Evolutionary conservation across 768 basidiomycete species (phyloP), one percentile per base, ranked within the genome.

Genomic region (Termitomyces sp.): DNA sequence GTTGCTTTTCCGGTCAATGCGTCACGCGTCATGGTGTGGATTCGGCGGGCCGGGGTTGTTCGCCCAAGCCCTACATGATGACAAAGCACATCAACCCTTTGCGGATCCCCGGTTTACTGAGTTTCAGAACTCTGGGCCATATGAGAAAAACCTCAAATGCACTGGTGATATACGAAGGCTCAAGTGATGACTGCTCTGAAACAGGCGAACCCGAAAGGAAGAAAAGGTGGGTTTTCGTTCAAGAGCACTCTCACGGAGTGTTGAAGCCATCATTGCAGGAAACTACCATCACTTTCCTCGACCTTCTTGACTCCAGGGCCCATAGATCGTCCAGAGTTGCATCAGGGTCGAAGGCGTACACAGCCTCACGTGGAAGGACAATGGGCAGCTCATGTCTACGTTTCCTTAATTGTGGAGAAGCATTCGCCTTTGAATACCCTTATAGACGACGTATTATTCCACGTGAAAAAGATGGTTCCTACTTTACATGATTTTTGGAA

Each of bases 351-450:
- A 31, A 76, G 75, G 46, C 83, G 95, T 31, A 77, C 84, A 0
- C 77, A 76, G 1, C 92, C 92, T 2, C 91, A 92, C 66, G 84
- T 93, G 4, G 89, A 92, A 12, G 95, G 95, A 0, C 93, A 95
- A 66, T 95, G 83, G 67, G 85, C 86, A 1, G 77, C 88, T 4
- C 84, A 95, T 72, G 79, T 95, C 53, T 95, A 89, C 66, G 75
- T 92, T 11, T 82, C 86, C 0, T 65, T 95, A 66, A 61, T 67
- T 53, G 62, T 88, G 29, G 69, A 73, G 47, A 74, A 66, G 38
- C 68, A 63, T 32, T 77, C 81, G 19, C 61, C 72, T 14, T 71
- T 92, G 45, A 71, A 75, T 59, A 69, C 71, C 25, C 60, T 85
- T 12, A 60, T 89, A 25, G 67, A 74, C 56, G 74, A 77, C 17